Percentiles rank a stretch among this genome's conserved stretches.
phyloP scores from a whole-genome alignment of 2,329 filamentous ascomycete species.

The Cordyceps militaris region DNA sequence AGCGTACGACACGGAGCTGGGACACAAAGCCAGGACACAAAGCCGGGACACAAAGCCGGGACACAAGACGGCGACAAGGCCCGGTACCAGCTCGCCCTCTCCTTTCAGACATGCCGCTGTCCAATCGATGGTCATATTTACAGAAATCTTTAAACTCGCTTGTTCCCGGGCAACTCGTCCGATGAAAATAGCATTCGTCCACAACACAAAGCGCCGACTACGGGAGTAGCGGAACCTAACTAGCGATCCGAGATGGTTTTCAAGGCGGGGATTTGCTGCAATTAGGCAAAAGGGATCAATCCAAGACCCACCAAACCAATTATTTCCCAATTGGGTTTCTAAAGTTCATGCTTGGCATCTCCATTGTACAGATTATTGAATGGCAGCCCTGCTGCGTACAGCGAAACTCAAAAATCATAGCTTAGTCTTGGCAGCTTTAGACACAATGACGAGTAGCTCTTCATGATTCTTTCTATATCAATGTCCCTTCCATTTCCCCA shows the following conservation, averaged over 20 bases:
- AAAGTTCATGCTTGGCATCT: slow-evolving; percentile 5
- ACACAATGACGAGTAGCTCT: too few relatives aligned
- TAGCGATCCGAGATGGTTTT: not conserved
- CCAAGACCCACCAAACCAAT: not conserved
- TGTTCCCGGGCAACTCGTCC: too few relatives aligned
- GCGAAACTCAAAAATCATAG: not conserved
- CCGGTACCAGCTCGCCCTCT: too few relatives aligned
- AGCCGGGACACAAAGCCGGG: too few relatives aligned
- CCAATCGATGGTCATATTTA: not conserved
- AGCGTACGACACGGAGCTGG: not conserved
- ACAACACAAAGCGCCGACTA: not conserved
- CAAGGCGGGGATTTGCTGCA: not conserved
- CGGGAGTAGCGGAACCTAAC: not conserved
- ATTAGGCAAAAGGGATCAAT: not conserved
- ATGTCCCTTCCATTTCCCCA: not conserved
- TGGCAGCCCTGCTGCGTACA: not conserved
- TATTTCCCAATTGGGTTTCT: slow-evolving; percentile 11
- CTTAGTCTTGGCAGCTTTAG: not conserved
- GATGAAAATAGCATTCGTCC: too few relatives aligned
- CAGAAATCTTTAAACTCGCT: too few relatives aligned
- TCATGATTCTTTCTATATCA: not conserved
- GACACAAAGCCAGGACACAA: not conserved
- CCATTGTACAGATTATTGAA: not conserved
- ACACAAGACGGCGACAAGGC: not conserved
- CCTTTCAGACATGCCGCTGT: too few relatives aligned